phyloP scores from a whole-genome alignment of 805 yeast genomes.

The Lipomyces starkeyi region DNA sequence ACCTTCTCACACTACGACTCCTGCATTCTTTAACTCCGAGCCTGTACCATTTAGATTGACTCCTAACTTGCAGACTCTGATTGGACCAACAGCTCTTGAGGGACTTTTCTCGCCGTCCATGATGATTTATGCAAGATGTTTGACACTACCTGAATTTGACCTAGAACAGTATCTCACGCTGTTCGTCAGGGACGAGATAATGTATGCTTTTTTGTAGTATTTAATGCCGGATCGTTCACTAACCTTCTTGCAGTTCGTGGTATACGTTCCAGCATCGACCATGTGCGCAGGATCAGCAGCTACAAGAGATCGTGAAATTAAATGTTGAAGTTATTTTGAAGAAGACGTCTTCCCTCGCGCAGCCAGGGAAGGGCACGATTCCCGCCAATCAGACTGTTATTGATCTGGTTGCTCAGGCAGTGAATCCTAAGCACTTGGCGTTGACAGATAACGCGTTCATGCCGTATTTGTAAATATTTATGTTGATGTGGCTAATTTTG shows the following conservation, averaged over 20 bases:
- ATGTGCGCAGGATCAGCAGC: slow-evolving; percentile 78
- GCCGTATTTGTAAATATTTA: slow-evolving; percentile 72
- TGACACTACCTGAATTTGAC: slow-evolving; percentile 90
- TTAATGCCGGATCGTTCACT: neutral
- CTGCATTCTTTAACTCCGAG: slow-evolving; percentile 88
- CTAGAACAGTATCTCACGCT: slow-evolving; percentile 89
- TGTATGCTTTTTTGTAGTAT: slow-evolving; percentile 42
- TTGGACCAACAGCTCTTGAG: slow-evolving; percentile 93
- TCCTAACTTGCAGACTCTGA: slow-evolving; percentile 90
- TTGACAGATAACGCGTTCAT: slow-evolving; percentile 91
- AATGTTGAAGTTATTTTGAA: slow-evolving; percentile 86
- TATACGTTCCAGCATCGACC: slow-evolving; percentile 82
- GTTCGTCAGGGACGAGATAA: slow-evolving; percentile 93
- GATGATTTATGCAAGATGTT: slow-evolving; percentile 82
- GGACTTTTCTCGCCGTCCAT: slow-evolving; percentile 87
- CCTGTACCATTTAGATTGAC: slow-evolving; percentile 95
- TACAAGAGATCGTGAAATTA: slow-evolving; percentile 83
- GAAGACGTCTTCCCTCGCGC: slow-evolving; percentile 78
- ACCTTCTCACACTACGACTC: slow-evolving; percentile 61
- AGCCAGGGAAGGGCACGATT: slow-evolving; percentile 60
- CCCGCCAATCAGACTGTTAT: slow-evolving; percentile 87
- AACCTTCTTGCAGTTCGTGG: slow-evolving; percentile 62
- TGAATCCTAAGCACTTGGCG: slow-evolving; percentile 91
- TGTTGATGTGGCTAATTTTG: neutral
- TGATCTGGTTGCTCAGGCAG: slow-evolving; percentile 92